Base-by-base conservation (phyloP, 768 basidiomycete genomes). In the Tulasnella sp. region DNA sequence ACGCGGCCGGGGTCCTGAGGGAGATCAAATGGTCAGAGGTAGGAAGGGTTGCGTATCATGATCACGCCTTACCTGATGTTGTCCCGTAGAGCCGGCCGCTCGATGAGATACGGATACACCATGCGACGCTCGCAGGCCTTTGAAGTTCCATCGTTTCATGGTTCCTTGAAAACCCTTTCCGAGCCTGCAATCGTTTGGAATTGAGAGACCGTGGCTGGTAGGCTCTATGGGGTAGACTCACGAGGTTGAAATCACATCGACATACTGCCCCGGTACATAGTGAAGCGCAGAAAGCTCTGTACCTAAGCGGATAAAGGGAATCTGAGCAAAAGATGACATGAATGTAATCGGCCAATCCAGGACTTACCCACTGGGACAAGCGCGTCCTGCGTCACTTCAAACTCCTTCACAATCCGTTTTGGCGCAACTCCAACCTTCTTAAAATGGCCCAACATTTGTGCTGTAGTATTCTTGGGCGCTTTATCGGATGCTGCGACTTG, bases 101-200 rank as follows among this genome's bases (percentile, higher is more conserved):
- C 96, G 86, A 77, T 98, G 96, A 8, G 90, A 90, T 64, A 93
- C 69, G 62, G 96, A 97, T 49, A 90, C 88, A 84, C 96, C 96
- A 70, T 99, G 96, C 72, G 90, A 89, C 1, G 92, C 94, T 48
- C 84, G 81, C 29, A 93, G 73, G 72, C 96, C 96, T 67, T 84
- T 80, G 74, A 95, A 98, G 32, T 86, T 85, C 84, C 91, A 93
- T 49, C 90, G 78, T 70, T 98, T 99, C 96, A 99, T 99, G 27
- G 80, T 83, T 67, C 96, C 96, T 64, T 91, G 88, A 72, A 94
- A 97, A 7, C 96, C 96, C 73, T 98, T 98, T 23, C 96, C 96
- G 60, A 95, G 88, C 3, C 94, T 99, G 59, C 42, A 54, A 9
- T n/a, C n/a, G n/a, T n/a, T n/a, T n/a, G n/a, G n/a, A n/a, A n/a